Conservation (phyloP, 345 rosid species). For the Corymbia maculata region DNA sequence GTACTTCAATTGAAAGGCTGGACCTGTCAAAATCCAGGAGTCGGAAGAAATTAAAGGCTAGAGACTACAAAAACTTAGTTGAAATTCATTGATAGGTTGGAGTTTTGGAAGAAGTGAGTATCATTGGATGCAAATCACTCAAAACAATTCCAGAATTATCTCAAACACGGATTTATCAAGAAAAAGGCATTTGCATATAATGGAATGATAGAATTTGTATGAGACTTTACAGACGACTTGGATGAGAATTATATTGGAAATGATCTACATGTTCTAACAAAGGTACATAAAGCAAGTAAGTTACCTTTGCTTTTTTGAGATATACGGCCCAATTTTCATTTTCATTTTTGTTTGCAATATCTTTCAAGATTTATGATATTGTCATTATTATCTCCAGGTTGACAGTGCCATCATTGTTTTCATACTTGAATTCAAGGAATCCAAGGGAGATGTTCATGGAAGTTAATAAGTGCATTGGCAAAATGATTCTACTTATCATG, state of each 20-base stretch:
- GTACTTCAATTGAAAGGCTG: background rate
- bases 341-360: background rate
- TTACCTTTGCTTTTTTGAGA: background rate
- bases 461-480: background rate
- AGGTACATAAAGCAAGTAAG: background rate
- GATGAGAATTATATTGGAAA: background rate
- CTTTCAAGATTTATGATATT: background rate
- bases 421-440: background rate
- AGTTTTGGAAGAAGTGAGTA: background rate
- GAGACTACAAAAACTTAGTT: accelerated
- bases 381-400: background rate
- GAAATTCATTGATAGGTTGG: background rate
- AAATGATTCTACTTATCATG: background rate
- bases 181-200: background rate
- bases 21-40: accelerated
- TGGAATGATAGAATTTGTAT: background rate
- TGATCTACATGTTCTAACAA: background rate
- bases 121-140: background rate
- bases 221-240: background rate
- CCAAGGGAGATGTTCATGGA: background rate
- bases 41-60: background rate
- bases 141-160: background rate
- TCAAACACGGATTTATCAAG: accelerated
- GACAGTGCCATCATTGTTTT: background rate
- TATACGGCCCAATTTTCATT: background rate